These are phyloP conservation scores for Poteriospumella lacustris DNA, from an alignment of 108 stramenopile species.

Conservation along the genomic window DNA sequence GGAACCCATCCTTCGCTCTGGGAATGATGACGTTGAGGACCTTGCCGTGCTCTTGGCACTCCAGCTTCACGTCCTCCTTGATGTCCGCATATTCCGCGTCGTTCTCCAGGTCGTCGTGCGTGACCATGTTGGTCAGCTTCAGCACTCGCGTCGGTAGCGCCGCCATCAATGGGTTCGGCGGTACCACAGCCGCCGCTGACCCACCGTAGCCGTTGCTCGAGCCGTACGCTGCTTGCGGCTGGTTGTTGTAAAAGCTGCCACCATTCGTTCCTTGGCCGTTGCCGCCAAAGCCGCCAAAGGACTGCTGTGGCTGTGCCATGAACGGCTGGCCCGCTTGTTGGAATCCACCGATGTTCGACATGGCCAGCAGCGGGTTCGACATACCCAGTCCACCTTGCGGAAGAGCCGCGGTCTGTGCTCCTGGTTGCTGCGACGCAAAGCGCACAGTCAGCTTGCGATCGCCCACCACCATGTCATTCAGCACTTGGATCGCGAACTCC, in stretches of 20 bases:
- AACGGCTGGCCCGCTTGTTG: slow-evolving; percentile 37
- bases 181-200: slow-evolving; percentile 32
- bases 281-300: background rate
- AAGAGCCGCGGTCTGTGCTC: background rate
- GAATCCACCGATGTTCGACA: slow-evolving; percentile 36
- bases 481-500: slow-evolving; percentile 73
- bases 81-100: slow-evolving; percentile 73
- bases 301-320: background rate
- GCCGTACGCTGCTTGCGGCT: slow-evolving; percentile 41
- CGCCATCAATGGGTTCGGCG: background rate
- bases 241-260: slow-evolving; percentile 38
- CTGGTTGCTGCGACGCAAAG: slow-evolving; percentile 56
- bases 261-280: slow-evolving; percentile 41
- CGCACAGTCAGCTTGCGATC: slow-evolving; percentile 84
- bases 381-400: background rate
- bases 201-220: slow-evolving; percentile 50
- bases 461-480: slow-evolving; percentile 91
- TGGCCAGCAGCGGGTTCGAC: background rate
- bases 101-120: slow-evolving; percentile 78
- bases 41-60: slow-evolving; percentile 55
- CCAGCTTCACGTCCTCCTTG: slow-evolving; percentile 68
- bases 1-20: background rate
- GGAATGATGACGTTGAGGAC: slow-evolving; percentile 15
- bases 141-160: slow-evolving; percentile 59
- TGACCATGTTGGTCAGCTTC: slow-evolving; percentile 92